Conservation (phyloP, 169 alveolate species). For the Cyclospora cayetanensis region DNA sequence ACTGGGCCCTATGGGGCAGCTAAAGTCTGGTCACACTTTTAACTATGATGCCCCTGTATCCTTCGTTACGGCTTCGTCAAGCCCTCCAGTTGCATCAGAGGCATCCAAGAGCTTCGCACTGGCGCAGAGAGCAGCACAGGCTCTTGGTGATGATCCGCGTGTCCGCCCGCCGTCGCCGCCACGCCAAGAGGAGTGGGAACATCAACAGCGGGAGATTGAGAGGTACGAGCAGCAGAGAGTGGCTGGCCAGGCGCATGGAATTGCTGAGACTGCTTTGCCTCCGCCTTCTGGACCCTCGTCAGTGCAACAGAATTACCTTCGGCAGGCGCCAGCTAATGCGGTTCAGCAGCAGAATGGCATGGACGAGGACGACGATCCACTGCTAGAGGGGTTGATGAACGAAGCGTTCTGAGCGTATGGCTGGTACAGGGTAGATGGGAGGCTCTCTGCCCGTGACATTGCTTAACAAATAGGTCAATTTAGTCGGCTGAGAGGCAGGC, state of each 20-base stretch:
- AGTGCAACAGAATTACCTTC: not conserved
- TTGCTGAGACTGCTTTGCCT: not conserved
- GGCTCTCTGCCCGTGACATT: too few species aligned
- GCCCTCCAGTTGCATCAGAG: slow-evolving; percentile 10
- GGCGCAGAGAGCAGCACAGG: slow-evolving; percentile 57
- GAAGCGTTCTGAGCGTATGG: slow-evolving; percentile 27
- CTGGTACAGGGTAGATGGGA: too few species aligned
- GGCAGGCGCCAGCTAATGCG: not conserved
- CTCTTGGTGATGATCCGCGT: slow-evolving; percentile 19
- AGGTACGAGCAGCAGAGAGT: slow-evolving; percentile 26
- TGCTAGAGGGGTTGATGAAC: slow-evolving; percentile 52
- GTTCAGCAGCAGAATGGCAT: not conserved
- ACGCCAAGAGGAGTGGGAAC: slow-evolving; percentile 40
- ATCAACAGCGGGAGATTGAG: slow-evolving; percentile 54
- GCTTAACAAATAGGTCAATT: too few species aligned
- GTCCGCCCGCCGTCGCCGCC: slow-evolving; percentile 54
- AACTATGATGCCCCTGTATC: slow-evolving; percentile 53
- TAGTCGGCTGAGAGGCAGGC: too few species aligned
- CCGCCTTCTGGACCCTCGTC: not conserved
- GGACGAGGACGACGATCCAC: slow-evolving; percentile 59
- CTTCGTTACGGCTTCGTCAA: slow-evolving; percentile 22
- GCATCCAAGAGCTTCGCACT: slow-evolving; percentile 45
- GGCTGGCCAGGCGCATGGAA: slow-evolving; percentile 16
- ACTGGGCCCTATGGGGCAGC: slow-evolving; percentile 58
- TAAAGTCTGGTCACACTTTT: not conserved